Evolutionary conservation across 768 basidiomycete genomes (phyloP).

Genomic region (Agrocybe praecox): DNA sequence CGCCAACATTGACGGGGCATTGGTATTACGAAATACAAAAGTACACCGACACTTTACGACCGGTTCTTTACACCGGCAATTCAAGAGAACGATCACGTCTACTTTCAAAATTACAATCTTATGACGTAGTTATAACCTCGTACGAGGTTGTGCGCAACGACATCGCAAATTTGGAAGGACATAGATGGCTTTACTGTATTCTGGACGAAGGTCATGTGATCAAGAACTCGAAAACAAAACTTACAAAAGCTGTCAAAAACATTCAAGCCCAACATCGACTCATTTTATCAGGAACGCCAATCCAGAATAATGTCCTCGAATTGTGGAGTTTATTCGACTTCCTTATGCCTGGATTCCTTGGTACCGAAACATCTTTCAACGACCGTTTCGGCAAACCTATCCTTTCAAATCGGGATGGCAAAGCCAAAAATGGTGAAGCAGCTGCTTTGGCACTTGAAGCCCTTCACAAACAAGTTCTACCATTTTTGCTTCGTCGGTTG

Average conservation of each 20-base stretch:
- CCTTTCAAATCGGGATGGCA: slow-evolving; percentile 91
- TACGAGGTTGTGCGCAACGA: slow-evolving; percentile 99
- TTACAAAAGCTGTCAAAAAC: slow-evolving; percentile 94
- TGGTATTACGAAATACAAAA: slow-evolving; percentile 99
- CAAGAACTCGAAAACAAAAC: slow-evolving; percentile 98
- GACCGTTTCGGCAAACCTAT: slow-evolving; percentile 97
- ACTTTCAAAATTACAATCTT: slow-evolving; percentile 61
- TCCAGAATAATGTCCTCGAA: slow-evolving; percentile 98
- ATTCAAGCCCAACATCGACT: slow-evolving; percentile 91
- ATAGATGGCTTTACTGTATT: slow-evolving; percentile 94
- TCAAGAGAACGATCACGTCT: slow-evolving; percentile 78
- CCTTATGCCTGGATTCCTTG: slow-evolving; percentile 98
- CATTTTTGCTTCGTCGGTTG: slow-evolving; percentile 92
- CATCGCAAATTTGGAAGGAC: slow-evolving; percentile 67
- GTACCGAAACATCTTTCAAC: slow-evolving; percentile 93
- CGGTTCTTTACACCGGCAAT: slow-evolving; percentile 88
- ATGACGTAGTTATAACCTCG: slow-evolving; percentile 95
- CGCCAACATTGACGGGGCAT: slow-evolving; percentile 96
- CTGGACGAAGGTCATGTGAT: slow-evolving; percentile 99
- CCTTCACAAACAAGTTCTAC: slow-evolving; percentile 97
- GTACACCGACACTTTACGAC: slow-evolving; percentile 82
- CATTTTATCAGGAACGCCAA: slow-evolving; percentile 95
- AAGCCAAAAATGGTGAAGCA: slow-evolving; percentile 92
- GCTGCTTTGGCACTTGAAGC: slow-evolving; percentile 95
- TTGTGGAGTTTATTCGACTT: slow-evolving; percentile 99